Conservation (phyloP, 148 eudicot species). For the Agrostemma githago region DNA sequence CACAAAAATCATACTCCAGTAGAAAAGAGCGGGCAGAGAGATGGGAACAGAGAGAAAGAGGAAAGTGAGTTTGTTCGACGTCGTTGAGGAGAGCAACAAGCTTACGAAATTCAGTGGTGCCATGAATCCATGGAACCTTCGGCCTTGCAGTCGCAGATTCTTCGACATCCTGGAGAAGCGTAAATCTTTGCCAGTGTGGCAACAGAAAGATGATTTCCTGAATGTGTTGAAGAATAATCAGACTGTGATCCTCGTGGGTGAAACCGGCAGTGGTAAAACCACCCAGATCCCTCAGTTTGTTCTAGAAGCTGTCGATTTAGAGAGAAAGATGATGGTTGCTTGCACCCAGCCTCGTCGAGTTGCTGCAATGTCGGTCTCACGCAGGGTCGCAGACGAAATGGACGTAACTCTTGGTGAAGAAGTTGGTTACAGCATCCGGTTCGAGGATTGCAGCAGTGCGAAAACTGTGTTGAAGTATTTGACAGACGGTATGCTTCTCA, state of each 20-base stretch:
- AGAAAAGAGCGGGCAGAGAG: neutral
- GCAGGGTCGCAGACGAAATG: constrained; percentile 96
- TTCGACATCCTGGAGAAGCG: constrained; percentile 84
- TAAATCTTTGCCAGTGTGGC: constrained; percentile 89
- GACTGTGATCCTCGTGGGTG: constrained; percentile 75
- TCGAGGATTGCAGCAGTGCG: constrained; percentile 81
- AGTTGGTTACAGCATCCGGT: constrained; percentile 92
- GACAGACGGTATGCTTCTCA: constrained; percentile 93
- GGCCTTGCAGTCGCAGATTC: constrained; percentile 56
- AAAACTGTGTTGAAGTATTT: constrained; percentile 82
- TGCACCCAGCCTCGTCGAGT: constrained; percentile 98
- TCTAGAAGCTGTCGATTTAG: constrained; percentile 74
- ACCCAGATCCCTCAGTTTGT: constrained; percentile 99
- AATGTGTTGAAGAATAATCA: constrained; percentile 55
- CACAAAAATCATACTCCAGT: constrained; percentile 10
- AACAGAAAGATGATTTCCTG: constrained; percentile 79
- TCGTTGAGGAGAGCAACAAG: constrained; percentile 59
- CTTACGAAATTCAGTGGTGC: constrained; percentile 19
- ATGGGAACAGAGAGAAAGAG: constrained; percentile 90
- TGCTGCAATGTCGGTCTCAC: constrained; percentile 98
- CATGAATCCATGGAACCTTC: constrained; percentile 68
- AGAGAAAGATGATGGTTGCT: constrained; percentile 70
- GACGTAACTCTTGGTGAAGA: constrained; percentile 95
- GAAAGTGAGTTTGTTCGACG: constrained; percentile 90
- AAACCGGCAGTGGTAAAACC: constrained; percentile 99